These are phyloP conservation scores for Acacia acuminata DNA, from an alignment of 306 rosid species.

Conservation along the genomic window DNA sequence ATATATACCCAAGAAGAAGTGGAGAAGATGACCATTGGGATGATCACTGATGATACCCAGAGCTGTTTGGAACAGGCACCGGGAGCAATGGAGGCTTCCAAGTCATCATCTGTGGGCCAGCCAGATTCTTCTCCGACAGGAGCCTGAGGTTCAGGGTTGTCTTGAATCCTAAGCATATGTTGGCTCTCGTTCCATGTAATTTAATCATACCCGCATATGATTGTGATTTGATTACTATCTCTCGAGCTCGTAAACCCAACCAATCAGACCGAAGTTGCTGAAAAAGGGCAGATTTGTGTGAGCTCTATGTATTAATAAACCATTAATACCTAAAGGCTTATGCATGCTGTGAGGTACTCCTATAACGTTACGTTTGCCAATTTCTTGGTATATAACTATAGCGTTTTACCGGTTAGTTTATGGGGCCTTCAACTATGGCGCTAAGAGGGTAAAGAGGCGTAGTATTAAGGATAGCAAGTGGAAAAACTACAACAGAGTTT, in stretches of 20 bases:
- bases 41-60: slow-evolving; percentile 76
- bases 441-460: too few relatives aligned
- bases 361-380: slow-evolving; percentile 6
- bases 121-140: slow-evolving; percentile 89
- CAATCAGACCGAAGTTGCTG: slow-evolving; percentile 22
- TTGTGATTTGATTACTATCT: slow-evolving; percentile 4
- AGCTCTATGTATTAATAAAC: slow-evolving; percentile 24
- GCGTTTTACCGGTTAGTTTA: too few relatives aligned
- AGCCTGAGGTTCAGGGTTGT: slow-evolving; percentile 41
- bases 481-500: too few relatives aligned
- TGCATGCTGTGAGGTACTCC: not conserved
- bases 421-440: too few relatives aligned
- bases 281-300: slow-evolving; percentile 39
- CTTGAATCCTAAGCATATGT: slow-evolving; percentile 10
- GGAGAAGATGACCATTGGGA: slow-evolving; percentile 88
- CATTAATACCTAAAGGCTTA: slow-evolving; percentile 20
- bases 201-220: slow-evolving; percentile 23
- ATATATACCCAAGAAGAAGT: slow-evolving; percentile 86
- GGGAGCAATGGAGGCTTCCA: slow-evolving; percentile 64
- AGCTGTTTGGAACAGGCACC: slow-evolving; percentile 92
- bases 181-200: slow-evolving; percentile 32
- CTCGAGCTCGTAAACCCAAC: slow-evolving; percentile 32
- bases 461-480: too few relatives aligned
- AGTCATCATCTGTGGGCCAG: slow-evolving; percentile 90
- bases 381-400: not conserved